Evolutionary conservation across 164 flowering plant species (phyloP), one percentile per base, ranked within the genome.

Genomic region (Vitis vinifera): DNA sequence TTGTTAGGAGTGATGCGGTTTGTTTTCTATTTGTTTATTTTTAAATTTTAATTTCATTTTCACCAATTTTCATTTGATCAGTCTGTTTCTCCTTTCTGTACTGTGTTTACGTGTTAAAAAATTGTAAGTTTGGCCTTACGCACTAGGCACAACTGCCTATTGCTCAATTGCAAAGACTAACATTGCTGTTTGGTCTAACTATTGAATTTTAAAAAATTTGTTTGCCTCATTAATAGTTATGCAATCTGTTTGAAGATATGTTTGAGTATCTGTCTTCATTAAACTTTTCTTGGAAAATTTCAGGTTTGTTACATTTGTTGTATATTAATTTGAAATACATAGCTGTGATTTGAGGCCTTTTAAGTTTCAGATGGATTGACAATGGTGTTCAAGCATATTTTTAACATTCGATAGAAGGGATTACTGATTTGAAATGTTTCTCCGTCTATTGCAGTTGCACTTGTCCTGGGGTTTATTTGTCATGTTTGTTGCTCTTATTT

Each of bases 1-100:
- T 89, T 49, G 82, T 73, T 69, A 86, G 98, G 71, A 63, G 59
- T 68, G 98, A 96, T 78, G 88, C 87, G 84, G 99, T 96, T 59
- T 71, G 87, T 77, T 65, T 23, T 71, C 68, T 37, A 74, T 17
- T 61, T 55, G 15, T 59, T 71, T 15, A 10, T 65, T 6, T 2
- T 30, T 13, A 12, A 55, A n/a, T 15, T 2, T 51, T 15, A 55
- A 67, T 16, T 23, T 27, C 56, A 12, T 71, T 12, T 23, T 23
- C 7, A 3, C 44, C 44, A 37, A 37, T 23, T 59, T 44, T 48
- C 30, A 6, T 15, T 29, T 48, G n/a, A 16, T 29, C 57, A 3
- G 9, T 16, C 23, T 14, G 44, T 7, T 51, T 58, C 51, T 64
- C 9, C 13, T 61, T 57, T 7, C 30, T 69, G 4, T 62, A 10